phyloP scores from a whole-genome alignment of 2,329 filamentous ascomycete species.

The Drechslerella stenobrocha region DNA sequence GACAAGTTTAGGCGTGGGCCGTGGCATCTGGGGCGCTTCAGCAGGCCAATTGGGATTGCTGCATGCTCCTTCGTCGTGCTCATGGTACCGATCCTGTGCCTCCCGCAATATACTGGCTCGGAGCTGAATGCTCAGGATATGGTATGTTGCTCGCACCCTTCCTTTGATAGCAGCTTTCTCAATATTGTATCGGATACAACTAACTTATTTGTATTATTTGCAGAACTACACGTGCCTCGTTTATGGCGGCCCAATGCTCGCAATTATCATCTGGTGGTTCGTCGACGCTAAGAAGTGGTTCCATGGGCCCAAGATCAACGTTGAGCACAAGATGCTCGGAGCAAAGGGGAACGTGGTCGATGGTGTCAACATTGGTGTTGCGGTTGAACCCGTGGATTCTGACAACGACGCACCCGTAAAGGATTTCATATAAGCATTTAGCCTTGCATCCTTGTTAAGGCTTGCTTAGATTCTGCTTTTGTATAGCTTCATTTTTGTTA shows the following conservation, averaged over 20 bases:
- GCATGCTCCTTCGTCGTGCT: constrained; percentile 66
- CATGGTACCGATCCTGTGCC: constrained; percentile 70
- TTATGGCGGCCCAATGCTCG: constrained; percentile 67
- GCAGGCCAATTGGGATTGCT: constrained; percentile 62
- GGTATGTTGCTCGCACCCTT: constrained; percentile 9
- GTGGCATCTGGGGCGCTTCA: constrained; percentile 68
- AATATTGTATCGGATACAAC: background rate
- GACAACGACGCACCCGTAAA: constrained; percentile 25
- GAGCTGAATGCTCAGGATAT: constrained; percentile 26
- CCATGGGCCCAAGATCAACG: constrained; percentile 70
- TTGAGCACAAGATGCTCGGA: constrained; percentile 62
- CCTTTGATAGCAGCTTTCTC: background rate
- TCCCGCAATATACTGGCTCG: constrained; percentile 64
- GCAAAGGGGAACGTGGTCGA: constrained; percentile 56
- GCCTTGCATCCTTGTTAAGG: no score
- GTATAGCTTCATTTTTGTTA: no score
- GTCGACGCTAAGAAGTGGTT: constrained; percentile 70
- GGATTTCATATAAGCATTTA: constrained; percentile 38
- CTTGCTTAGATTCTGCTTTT: no score
- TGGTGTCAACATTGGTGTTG: constrained; percentile 48
- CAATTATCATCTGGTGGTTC: constrained; percentile 66
- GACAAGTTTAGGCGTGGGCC: constrained; percentile 68
- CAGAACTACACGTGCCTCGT: constrained; percentile 74
- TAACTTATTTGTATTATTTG: constrained; percentile 48
- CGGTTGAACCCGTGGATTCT: constrained; percentile 9